These are phyloP conservation scores for Cladosporium velox DNA, from an alignment of 2,329 filamentous ascomycete species.

Conservation along the genomic window DNA sequence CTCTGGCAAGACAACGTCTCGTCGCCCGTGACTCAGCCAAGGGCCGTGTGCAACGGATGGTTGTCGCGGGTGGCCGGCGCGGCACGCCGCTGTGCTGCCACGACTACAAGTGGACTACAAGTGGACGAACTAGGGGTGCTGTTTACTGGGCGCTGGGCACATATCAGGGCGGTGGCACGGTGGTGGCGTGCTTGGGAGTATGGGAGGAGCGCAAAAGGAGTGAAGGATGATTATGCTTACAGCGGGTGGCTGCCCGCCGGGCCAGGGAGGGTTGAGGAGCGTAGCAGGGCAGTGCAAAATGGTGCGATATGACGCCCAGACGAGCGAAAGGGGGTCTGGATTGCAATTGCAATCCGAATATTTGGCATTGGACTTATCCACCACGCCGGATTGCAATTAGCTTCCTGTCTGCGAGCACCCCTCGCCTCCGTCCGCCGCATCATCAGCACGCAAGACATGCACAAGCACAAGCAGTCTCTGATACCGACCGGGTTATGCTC, in stretches of 20 bases:
- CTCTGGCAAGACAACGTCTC: not conserved
- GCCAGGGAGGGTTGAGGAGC: not conserved
- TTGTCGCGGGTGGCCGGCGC: slow-evolving; percentile 3
- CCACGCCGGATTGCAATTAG: not conserved
- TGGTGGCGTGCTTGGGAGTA: not conserved
- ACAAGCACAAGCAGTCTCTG: slow-evolving; percentile 9
- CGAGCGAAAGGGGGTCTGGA: not conserved
- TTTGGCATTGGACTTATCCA: not conserved
- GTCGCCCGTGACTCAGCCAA: slow-evolving; percentile 19
- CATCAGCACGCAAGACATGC: slow-evolving; percentile 11
- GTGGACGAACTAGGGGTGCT: not conserved
- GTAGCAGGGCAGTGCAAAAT: not conserved
- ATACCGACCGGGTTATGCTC: not conserved
- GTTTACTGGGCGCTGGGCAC: slow-evolving; percentile 9
- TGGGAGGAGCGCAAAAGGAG: slow-evolving; percentile 2
- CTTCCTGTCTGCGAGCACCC: not conserved
- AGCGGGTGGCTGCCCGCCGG: slow-evolving; percentile 13
- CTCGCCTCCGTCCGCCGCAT: not conserved
- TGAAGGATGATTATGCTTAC: slow-evolving; percentile 21
- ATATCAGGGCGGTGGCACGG: slow-evolving; percentile 1
- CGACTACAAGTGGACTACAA: not conserved
- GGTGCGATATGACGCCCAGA: not conserved
- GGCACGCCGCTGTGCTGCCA: slow-evolving; percentile 10
- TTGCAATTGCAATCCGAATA: not conserved
- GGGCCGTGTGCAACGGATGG: not conserved